Base-by-base conservation (phyloP, 352 stramenopile genomes). In the Stramenopiles sp. region DNA sequence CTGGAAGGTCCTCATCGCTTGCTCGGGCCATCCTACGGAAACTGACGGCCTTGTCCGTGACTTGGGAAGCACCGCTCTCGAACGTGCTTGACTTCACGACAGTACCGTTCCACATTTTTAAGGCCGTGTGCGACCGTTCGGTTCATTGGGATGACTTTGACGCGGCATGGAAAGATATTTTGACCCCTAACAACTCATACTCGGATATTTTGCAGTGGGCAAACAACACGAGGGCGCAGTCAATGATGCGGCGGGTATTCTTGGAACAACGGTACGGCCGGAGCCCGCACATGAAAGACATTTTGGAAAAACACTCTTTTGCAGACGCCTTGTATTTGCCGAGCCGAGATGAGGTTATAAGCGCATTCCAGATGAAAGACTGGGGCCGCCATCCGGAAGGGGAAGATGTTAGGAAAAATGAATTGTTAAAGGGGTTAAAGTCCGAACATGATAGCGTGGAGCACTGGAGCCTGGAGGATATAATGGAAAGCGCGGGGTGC, bases 401-500 rank as follows among this genome's bases (percentile, higher is more conserved):
- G 2, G 53, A 71, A 71, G 53, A 71, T 71, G 2, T 71, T 6
- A 2, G 6, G 35, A 71, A 71, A 6, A 71, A 71, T 6, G 35
- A 6, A 33, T 71, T 71, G 12, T 35, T 71, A 35, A 71, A 31
- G 35, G 35, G 53, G 33, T 71, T 71, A 33, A 2, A 71, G 35
- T 31, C 33, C 12, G 53, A 71, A 71, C 2, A 71, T 33, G 74
- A 84, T 6, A 49, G 75, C 43, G n/a, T 81, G 4, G 37, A 68
- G 6, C 63, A 73, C 35, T 35, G 78, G 32, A 63, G 30, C n/a
- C 34, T 85, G 1, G 79, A 83, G 49, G 80, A 84, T 35, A 37
- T 86, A 43, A 76, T 87, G 4, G 81, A 87, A 48, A 25, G 78
- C 18, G 74, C 79, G 3, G 80, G 80, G 48, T 81, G 81, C 49